These are phyloP conservation scores for Talaromyces sp. DNA, from an alignment of 2,329 filamentous ascomycete genomes.

Conservation along the genomic window DNA sequence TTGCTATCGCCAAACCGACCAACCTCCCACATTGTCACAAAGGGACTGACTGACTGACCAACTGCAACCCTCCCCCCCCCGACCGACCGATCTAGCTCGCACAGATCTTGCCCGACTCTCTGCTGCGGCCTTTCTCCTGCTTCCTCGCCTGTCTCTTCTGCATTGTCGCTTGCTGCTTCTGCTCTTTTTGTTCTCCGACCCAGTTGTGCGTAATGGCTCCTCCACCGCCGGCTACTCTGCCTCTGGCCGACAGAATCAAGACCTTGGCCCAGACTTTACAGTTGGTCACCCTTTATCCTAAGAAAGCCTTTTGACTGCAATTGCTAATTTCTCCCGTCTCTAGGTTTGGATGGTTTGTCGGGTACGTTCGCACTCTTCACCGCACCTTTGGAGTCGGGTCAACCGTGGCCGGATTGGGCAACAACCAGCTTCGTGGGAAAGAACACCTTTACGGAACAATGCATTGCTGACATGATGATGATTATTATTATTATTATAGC, in stretches of 20 bases:
- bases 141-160: neutral
- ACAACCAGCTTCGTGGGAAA: neutral
- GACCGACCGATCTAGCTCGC: neutral
- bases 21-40: neutral
- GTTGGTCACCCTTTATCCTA: conserved; percentile 15
- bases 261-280: conserved; percentile 84
- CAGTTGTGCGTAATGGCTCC: conserved; percentile 57
- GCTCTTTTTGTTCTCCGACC: neutral
- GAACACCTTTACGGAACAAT: neutral
- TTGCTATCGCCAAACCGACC: neutral
- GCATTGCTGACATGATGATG: conserved; percentile 18
- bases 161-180: neutral
- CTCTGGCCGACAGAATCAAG: conserved; percentile 70
- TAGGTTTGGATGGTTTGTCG: conserved; percentile 69
- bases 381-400: conserved; percentile 9
- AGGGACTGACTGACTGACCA: neutral
- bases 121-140: neutral
- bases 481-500: conserved; percentile 44
- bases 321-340: conserved; percentile 2
- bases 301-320: neutral
- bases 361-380: conserved; percentile 51
- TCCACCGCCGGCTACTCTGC: conserved; percentile 64
- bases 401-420: neutral
- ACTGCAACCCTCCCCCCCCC: neutral
- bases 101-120: neutral